Evolutionary conservation across 1,284 basidiomycete species (phyloP).

Genomic region (Termitomyces sp.): DNA sequence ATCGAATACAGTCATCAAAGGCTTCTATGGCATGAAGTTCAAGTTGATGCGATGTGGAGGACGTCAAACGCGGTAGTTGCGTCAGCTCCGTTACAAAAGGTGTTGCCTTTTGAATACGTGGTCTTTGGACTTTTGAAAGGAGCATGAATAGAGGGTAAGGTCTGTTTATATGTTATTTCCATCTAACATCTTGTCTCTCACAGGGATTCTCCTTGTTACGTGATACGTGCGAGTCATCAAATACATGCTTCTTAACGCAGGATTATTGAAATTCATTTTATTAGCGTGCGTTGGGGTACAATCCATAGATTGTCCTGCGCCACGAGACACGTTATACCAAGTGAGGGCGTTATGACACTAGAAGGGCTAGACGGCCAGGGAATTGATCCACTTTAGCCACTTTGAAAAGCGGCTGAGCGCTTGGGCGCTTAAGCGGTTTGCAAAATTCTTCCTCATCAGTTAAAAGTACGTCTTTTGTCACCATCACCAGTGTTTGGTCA

Average conservation of each 20-base stretch:
- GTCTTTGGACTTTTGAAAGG: not conserved
- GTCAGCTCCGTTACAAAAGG: not conserved
- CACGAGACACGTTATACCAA: not conserved
- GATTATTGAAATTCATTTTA: too few relatives aligned
- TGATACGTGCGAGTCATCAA: not conserved
- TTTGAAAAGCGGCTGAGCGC: too few relatives aligned
- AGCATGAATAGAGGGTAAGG: not conserved
- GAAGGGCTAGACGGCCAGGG: not conserved
- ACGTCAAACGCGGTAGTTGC: not conserved
- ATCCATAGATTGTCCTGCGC: not conserved
- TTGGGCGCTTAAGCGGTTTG: too few relatives aligned
- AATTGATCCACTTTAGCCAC: too few relatives aligned
- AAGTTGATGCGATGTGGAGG: not conserved
- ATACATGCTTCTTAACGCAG: not conserved
- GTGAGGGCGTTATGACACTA: not conserved
- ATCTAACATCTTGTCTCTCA: not conserved
- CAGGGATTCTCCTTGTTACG: not conserved
- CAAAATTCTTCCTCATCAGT: too few relatives aligned
- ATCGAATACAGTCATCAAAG: not conserved
- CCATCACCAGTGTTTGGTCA: too few relatives aligned
- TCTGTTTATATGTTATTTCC: not conserved
- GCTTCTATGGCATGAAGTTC: not conserved
- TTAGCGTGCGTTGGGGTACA: not conserved
- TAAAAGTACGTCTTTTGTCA: too few relatives aligned
- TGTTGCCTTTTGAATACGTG: not conserved